Base-by-base conservation (phyloP, 2,329 filamentous ascomycete species). In the Xylaria sp. region DNA sequence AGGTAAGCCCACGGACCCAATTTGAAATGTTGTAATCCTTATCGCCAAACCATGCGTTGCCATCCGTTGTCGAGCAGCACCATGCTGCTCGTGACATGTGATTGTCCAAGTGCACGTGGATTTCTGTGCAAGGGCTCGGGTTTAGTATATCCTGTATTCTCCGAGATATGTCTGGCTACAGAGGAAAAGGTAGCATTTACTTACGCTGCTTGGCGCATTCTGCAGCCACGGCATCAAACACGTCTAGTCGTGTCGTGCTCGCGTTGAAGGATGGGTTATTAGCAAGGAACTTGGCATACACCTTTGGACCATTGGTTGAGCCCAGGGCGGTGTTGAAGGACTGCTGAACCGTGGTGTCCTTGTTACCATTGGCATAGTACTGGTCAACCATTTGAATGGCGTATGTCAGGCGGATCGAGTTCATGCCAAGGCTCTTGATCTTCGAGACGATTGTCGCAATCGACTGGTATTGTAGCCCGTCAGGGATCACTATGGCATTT, bases 381-480 rank as follows among this genome's bases (percentile, higher is more conserved):
- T 88, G 82, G 71, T 91, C 89, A 61, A 91, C 81, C 86, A 91
- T 87, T 75, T 91, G 84, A 66, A 87, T 91, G 2, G 89, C 88
- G 64, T 86, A 91, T 0, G 88, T 90, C 51, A 91, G 78, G 1
- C 89, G 87, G 32, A 91, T 85, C 1, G 87, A 85, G 74, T 91
- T 91, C 82, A 91, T 87, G 18, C 88, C 88, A 0, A 90, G 75
- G 68, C 84, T 84, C 74, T 88, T 89, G 74, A 90, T 83, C 78
- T 85, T 85, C 3, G 83, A 78, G 0, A 90, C 84, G 44, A 91
- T 86, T 8, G 78, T 80, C 46, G 82, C 80, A 57, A 91, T 82
- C 0, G 88, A 90, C 44, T 85, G 84, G 77, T 89, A 89, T 75
- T 90, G 88, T 2, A 91, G 82, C 3, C 89, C 89, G 71, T 91